phyloP scores from a whole-genome alignment of 495 filamentous ascomycete species.

The Penicillium herquei region DNA sequence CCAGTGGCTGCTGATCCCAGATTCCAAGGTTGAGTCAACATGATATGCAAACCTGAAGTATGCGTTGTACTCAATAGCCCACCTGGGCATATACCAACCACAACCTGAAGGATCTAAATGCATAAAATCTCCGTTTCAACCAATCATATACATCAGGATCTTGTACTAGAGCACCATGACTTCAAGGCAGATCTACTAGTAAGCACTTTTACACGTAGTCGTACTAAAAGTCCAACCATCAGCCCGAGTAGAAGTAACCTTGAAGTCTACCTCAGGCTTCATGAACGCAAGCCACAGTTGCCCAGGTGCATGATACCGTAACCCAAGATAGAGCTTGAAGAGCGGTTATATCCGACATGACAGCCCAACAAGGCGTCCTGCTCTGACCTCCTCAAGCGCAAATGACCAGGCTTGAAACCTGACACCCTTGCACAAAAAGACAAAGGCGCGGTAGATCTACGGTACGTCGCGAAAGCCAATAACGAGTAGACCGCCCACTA shows the following conservation, averaged over 20 bases:
- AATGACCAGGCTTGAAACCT: background rate
- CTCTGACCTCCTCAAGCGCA: background rate
- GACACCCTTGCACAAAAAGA: background rate
- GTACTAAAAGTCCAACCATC: too few species aligned
- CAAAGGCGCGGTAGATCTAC: background rate
- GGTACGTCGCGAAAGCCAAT: background rate
- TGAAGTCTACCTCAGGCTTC: background rate
- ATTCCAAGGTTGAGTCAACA: background rate
- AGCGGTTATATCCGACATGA: background rate
- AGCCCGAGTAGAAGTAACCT: background rate
- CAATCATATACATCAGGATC: too few species aligned
- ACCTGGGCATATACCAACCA: too few species aligned
- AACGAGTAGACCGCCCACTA: constrained; percentile 5
- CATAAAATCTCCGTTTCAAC: too few species aligned
- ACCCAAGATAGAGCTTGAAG: background rate
- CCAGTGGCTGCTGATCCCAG: background rate
- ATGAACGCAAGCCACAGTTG: background rate
- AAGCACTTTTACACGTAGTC: too few species aligned
- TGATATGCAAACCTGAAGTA: background rate
- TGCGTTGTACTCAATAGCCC: background rate
- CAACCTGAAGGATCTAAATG: too few species aligned
- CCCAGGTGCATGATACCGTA: background rate
- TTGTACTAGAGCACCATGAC: too few species aligned
- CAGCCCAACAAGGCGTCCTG: constrained; percentile 1
- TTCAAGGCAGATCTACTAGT: too few species aligned